A percentile compares a stretch with the other conserved stretches of the same genome.
Evolutionary conservation across 257 asterid genomes (phyloP).

Genomic region (Parsonsia alboflavescens): DNA sequence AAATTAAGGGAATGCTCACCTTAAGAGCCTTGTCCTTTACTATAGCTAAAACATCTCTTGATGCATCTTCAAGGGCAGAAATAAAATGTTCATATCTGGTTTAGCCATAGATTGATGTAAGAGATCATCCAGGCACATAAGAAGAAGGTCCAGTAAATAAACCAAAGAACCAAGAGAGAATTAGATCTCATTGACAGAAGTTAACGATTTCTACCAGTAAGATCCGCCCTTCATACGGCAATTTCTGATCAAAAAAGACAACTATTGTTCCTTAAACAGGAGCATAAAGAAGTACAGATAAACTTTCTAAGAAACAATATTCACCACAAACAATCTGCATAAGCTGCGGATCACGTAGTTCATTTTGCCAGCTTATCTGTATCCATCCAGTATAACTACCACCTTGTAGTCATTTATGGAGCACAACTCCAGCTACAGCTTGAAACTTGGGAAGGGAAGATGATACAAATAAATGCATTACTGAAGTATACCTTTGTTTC

Average conservation of each 20-base stretch:
- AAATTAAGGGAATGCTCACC: constrained; percentile 38
- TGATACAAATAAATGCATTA: background rate
- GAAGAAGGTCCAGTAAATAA: background rate
- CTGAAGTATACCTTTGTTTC: constrained; percentile 62
- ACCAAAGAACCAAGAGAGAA: background rate
- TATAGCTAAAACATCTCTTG: constrained; percentile 67
- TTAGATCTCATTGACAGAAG: background rate
- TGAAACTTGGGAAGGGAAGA: background rate
- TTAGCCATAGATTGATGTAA: background rate
- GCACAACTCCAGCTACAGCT: background rate
- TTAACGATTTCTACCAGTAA: background rate
- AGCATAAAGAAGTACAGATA: background rate
- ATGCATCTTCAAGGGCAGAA: constrained; percentile 80
- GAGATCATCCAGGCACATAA: background rate
- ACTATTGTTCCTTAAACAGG: background rate
- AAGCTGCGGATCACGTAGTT: background rate
- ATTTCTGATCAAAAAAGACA: background rate
- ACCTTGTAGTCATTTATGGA: background rate
- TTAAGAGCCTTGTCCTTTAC: constrained; percentile 88
- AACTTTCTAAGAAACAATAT: background rate
- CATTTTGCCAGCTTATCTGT: background rate
- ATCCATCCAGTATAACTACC: background rate
- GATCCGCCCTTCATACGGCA: background rate
- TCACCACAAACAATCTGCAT: too few relatives aligned
- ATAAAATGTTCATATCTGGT: constrained; percentile 73